These are phyloP conservation scores for Stenocarpella maydis DNA, from an alignment of 2,329 filamentous ascomycete genomes.

Conservation along the genomic window DNA sequence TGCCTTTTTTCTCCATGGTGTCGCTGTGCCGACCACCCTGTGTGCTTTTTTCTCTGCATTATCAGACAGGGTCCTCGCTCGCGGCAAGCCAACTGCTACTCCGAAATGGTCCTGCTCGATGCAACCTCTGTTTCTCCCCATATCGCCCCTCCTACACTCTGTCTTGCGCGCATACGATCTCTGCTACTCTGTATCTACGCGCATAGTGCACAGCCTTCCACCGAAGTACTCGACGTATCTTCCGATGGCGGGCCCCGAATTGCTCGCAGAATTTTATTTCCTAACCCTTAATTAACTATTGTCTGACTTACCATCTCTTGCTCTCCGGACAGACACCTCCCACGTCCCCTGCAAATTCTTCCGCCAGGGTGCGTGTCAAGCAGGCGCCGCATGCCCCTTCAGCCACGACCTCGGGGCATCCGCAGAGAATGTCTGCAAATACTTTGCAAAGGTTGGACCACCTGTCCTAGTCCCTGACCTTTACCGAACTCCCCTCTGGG, in stretches of 20 bases:
- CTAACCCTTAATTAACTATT: conserved; percentile 24
- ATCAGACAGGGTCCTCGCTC: not conserved
- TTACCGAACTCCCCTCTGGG: no score
- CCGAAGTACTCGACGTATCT: not conserved
- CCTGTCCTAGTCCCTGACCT: no score
- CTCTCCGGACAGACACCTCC: conserved; percentile 75
- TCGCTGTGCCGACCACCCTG: not conserved
- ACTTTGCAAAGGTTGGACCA: conserved; percentile 87
- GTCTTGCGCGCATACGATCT: not conserved
- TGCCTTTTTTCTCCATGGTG: not conserved
- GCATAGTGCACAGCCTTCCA: not conserved
- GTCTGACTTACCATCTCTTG: conserved; percentile 30
- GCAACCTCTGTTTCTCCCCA: not conserved
- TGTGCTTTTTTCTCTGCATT: not conserved
- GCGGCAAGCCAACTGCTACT: not conserved
- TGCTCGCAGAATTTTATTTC: not conserved
- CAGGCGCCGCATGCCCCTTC: conserved; percentile 94
- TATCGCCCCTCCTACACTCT: not conserved
- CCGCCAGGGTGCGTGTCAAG: conserved; percentile 93
- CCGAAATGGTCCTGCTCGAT: conserved; percentile 6
- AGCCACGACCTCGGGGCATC: conserved; percentile 89
- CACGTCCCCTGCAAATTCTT: conserved; percentile 99
- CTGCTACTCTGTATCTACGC: not conserved
- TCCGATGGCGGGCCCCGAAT: conserved; percentile 4
- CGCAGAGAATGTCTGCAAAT: conserved; percentile 93